Evolutionary conservation across 1,284 basidiomycete species (phyloP).

Genomic region (Meira nashicola): DNA sequence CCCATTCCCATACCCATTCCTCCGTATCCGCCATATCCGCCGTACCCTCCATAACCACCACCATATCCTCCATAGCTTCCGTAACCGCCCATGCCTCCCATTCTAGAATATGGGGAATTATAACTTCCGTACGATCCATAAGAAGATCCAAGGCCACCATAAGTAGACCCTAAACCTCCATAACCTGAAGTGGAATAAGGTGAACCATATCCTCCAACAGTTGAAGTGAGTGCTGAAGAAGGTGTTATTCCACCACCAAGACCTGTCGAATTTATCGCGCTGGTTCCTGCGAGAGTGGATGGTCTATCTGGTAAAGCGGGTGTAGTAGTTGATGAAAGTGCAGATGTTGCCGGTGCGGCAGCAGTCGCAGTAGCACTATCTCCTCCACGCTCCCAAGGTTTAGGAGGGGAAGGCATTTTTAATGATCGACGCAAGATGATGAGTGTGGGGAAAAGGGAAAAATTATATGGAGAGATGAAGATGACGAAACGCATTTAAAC

Average conservation of each 20-base stretch:
- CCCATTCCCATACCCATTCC: slow-evolving; percentile 25
- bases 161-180: slow-evolving; percentile 40
- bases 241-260: background rate
- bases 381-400: slow-evolving; percentile 50
- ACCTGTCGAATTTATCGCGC: slow-evolving; percentile 9
- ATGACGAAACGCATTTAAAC: too few relatives aligned
- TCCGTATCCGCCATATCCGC: slow-evolving; percentile 25
- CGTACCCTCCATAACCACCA: slow-evolving; percentile 20
- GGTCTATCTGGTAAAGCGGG: slow-evolving; percentile 48
- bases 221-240: slow-evolving; percentile 1
- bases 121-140: slow-evolving; percentile 22
- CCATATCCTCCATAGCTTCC: slow-evolving; percentile 18
- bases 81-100: slow-evolving; percentile 34
- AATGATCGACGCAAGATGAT: background rate
- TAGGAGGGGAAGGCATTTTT: slow-evolving; percentile 48
- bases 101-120: slow-evolving; percentile 45
- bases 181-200: slow-evolving; percentile 36
- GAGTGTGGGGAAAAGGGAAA: background rate
- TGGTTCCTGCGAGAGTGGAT: slow-evolving; percentile 23
- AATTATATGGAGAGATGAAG: too few relatives aligned
- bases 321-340: slow-evolving; percentile 13
- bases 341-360: slow-evolving; percentile 18
- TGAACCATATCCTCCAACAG: slow-evolving; percentile 29
- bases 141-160: slow-evolving; percentile 23
- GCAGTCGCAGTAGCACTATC: slow-evolving; percentile 21